Percentiles rank a stretch among this genome's conserved stretches.
These are phyloP conservation scores for Penium margaritaceum DNA, from an alignment of 139 green algal species.

Conservation along the genomic window DNA sequence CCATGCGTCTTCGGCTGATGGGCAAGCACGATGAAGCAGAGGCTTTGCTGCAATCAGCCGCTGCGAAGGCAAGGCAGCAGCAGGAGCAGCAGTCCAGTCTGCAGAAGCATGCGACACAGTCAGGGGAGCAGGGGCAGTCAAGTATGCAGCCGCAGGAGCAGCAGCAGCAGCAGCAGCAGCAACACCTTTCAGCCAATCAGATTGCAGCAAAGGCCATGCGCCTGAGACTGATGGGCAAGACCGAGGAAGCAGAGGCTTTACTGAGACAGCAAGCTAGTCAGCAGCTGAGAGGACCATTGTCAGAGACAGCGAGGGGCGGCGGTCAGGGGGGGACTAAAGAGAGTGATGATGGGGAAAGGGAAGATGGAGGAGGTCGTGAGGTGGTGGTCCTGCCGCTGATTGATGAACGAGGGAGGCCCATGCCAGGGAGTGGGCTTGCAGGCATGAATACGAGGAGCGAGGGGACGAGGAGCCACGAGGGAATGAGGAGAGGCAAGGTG, in stretches of 20 bases:
- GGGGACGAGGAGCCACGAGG: background rate
- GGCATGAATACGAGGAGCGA: too few relatives aligned
- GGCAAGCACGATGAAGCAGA: too few relatives aligned
- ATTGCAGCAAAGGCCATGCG: constrained; percentile 57
- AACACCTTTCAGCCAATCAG: constrained; percentile 56
- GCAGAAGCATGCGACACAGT: too few relatives aligned
- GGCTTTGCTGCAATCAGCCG: too few relatives aligned
- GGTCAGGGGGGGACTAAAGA: background rate
- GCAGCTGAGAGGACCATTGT: background rate
- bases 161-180: too few relatives aligned
- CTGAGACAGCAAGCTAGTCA: background rate
- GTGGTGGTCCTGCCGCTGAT: constrained; percentile 57
- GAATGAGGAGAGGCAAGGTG: constrained; percentile 40
- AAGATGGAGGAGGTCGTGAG: background rate
- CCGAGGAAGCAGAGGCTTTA: constrained; percentile 31
- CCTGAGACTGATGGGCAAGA: constrained; percentile 52
- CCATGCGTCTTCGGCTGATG: too few relatives aligned
- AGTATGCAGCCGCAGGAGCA: too few relatives aligned
- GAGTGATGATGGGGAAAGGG: constrained; percentile 15
- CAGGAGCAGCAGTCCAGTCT: too few relatives aligned
- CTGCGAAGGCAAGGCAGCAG: too few relatives aligned
- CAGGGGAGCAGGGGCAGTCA: too few relatives aligned
- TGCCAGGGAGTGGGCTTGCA: constrained; percentile 53
- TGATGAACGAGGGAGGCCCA: constrained; percentile 61
- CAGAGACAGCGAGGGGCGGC: background rate